phyloP scores from a whole-genome alignment of 1,284 basidiomycete genomes.

The Pyrrhoderma lamaoense region DNA sequence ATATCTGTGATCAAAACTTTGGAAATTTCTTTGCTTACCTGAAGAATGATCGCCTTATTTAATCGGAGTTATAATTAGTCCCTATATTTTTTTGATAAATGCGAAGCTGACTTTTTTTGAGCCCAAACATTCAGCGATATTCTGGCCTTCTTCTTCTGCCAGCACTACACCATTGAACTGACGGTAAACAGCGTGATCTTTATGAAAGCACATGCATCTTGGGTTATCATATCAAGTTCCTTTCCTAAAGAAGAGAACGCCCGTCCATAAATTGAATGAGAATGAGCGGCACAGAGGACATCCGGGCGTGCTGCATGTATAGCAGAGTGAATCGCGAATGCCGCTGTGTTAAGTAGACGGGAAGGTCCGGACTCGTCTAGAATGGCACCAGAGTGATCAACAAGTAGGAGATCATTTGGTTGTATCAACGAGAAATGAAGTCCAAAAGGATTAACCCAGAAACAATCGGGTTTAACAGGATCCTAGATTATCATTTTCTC shows the following conservation, averaged over 20 bases:
- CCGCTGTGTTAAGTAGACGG: constrained; percentile 38
- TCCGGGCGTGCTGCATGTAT: constrained; percentile 55
- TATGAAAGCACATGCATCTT: constrained; percentile 42
- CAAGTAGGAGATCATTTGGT: constrained; percentile 38
- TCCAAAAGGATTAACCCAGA: constrained; percentile 51
- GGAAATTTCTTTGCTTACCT: constrained; percentile 20
- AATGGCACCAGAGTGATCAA: constrained; percentile 42
- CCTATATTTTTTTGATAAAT: not conserved
- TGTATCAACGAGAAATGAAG: constrained; percentile 40
- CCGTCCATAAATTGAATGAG: constrained; percentile 54
- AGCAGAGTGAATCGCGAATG: constrained; percentile 47
- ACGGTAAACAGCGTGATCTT: constrained; percentile 37
- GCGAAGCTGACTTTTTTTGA: constrained; percentile 32
- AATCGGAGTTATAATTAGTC: no score
- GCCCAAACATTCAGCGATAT: constrained; percentile 48
- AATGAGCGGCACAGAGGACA: constrained; percentile 58
- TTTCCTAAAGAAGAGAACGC: constrained; percentile 54
- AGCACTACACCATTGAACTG: constrained; percentile 54
- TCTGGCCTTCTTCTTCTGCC: constrained; percentile 46
- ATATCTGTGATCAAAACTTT: no score
- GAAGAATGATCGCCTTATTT: constrained; percentile 23
- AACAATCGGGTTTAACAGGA: constrained; percentile 41
- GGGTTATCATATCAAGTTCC: constrained; percentile 45
- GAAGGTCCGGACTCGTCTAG: constrained; percentile 36
- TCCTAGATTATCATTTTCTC: constrained; percentile 34